Conservation (phyloP, 192 early-diverging fungal species). For the Radiomyces spectabilis region DNA sequence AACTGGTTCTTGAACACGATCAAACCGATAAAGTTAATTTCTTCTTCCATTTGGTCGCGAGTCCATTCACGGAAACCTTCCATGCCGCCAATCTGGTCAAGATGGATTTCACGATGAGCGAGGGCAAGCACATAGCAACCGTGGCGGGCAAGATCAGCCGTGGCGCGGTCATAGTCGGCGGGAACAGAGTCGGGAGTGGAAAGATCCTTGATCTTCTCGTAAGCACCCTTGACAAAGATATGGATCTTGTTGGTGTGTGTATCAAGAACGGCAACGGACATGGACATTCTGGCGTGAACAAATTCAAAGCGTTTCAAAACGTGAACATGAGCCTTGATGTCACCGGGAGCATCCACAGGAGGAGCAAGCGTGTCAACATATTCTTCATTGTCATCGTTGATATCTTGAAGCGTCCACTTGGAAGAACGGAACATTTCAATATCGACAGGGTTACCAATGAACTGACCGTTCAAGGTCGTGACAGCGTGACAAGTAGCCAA, state of each 20-base stretch:
- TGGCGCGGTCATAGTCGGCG: slow-evolving; percentile 41
- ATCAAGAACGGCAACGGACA: slow-evolving; percentile 60
- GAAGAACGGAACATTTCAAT: slow-evolving; percentile 60
- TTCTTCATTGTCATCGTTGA: slow-evolving; percentile 9
- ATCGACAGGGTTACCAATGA: slow-evolving; percentile 61
- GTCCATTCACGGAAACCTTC: slow-evolving; percentile 22
- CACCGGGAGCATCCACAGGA: slow-evolving; percentile 12
- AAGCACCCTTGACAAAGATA: slow-evolving; percentile 64
- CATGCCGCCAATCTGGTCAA: slow-evolving; percentile 30
- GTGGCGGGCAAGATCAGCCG: slow-evolving; percentile 48
- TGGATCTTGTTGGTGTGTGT: slow-evolving; percentile 37
- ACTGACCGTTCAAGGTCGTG: slow-evolving; percentile 32
- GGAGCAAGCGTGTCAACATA: slow-evolving; percentile 38
- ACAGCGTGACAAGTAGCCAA: slow-evolving; percentile 43
- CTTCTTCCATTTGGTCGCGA: slow-evolving; percentile 56
- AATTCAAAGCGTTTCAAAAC: slow-evolving; percentile 68
- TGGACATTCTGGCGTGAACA: slow-evolving; percentile 58
- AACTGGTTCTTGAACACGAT: slow-evolving; percentile 75
- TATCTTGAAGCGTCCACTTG: slow-evolving; percentile 28
- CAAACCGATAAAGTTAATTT: slow-evolving; percentile 49
- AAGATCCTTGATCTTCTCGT: slow-evolving; percentile 62
- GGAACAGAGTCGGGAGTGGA: slow-evolving; percentile 44
- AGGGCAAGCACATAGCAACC: slow-evolving; percentile 75
- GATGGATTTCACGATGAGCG: slow-evolving; percentile 42
- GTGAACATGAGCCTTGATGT: slow-evolving; percentile 18